These are phyloP conservation scores for Rutstroemia sp. DNA, from an alignment of 2,329 filamentous ascomycete genomes.

Conservation along the genomic window DNA sequence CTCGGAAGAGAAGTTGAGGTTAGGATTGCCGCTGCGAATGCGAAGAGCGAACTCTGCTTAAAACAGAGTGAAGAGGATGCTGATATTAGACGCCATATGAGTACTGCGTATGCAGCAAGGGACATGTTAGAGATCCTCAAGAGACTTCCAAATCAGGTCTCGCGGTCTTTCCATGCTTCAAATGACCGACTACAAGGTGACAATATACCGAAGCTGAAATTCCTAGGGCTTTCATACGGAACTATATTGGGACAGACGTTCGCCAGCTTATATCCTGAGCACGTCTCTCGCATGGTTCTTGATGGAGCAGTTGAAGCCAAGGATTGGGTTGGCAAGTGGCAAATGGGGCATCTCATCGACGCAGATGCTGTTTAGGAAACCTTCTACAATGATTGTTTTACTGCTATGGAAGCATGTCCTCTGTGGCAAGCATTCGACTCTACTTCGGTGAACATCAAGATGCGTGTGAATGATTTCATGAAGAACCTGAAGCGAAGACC, in stretches of 20 bases:
- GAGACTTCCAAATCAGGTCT: not conserved
- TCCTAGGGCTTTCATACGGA: conserved; percentile 1
- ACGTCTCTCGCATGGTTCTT: conserved; percentile 5
- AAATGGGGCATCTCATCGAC: conserved; percentile 4
- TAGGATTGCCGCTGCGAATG: not conserved
- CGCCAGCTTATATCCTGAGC: conserved; percentile 3
- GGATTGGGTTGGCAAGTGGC: conserved; percentile 5
- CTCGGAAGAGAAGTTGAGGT: not conserved
- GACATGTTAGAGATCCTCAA: conserved; percentile 7
- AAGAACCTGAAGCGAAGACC: not conserved
- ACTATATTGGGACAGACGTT: conserved; percentile 1
- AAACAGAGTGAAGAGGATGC: not conserved
- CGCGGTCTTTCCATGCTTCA: not conserved
- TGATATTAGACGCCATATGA: conserved; percentile 1
- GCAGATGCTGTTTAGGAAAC: conserved; percentile 1
- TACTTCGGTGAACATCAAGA: not conserved
- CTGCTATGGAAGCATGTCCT: not conserved
- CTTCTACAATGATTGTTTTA: conserved; percentile 6
- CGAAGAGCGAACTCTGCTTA: not conserved
- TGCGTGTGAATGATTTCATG: not conserved
- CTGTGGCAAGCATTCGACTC: not conserved
- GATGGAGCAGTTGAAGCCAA: not conserved
- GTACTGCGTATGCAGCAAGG: not conserved
- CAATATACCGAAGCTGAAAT: not conserved
- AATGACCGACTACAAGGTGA: not conserved